Evolutionary conservation across 495 filamentous ascomycete species (phyloP).

Genomic region (Lentithecium fluviatile): DNA sequence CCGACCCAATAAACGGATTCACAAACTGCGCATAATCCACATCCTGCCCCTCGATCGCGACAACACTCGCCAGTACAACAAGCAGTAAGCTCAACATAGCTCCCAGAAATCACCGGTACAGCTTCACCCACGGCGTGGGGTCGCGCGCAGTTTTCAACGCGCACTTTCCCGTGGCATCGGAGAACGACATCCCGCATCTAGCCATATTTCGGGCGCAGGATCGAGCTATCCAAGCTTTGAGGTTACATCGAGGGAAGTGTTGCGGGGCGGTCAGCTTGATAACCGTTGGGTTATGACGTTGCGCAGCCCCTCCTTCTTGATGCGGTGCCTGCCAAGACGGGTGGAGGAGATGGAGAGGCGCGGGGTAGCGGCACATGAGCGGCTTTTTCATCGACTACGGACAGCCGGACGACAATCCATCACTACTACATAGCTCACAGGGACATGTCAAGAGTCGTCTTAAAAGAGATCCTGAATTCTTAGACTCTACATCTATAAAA

Average conservation of each 20-base stretch:
- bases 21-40: conserved; percentile 42
- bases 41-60: neutral
- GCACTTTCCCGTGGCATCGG: neutral
- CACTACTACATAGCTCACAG: too few relatives aligned
- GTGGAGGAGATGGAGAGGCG: neutral
- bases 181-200: neutral
- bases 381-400: too few relatives aligned
- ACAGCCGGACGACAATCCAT: too few relatives aligned
- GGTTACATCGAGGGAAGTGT: neutral
- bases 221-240: neutral
- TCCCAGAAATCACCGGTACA: neutral
- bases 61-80: neutral
- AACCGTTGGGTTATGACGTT: too few relatives aligned
- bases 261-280: too few relatives aligned
- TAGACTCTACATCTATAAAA: too few relatives aligned
- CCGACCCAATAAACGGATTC: conserved; percentile 42
- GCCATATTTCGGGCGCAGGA: neutral
- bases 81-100: neutral
- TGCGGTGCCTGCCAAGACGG: conserved; percentile 1
- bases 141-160: neutral
- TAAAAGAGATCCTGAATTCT: too few relatives aligned
- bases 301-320: neutral
- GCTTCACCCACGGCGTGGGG: neutral
- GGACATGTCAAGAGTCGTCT: too few relatives aligned
- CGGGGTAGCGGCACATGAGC: neutral